Conservation (phyloP, 306 rosid species). For the Ziziphus jujuba region DNA sequence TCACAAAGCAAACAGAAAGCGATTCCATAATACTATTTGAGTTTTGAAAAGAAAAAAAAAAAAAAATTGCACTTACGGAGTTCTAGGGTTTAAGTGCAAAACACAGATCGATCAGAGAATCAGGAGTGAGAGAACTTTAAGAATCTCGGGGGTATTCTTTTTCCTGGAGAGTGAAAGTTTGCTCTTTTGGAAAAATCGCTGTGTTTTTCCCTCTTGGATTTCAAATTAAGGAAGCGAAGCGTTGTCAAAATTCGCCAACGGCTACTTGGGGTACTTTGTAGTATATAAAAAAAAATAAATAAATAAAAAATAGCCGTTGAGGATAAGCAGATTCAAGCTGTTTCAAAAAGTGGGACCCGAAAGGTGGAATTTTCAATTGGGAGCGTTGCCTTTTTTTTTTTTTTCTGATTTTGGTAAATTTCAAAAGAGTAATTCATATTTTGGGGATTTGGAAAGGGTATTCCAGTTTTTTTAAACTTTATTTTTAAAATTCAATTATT, state of each 20-base stretch:
- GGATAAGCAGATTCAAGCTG: background rate
- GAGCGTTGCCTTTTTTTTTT: conserved; percentile 9
- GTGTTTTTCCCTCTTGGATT: conserved; percentile 1
- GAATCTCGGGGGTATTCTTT: background rate
- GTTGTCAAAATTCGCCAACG: conserved; percentile 15
- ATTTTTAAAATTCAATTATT: no score
- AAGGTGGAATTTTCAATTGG: conserved; percentile 4
- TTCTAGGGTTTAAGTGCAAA: no score
- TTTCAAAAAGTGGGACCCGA: conserved; percentile 25
- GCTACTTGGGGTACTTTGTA: conserved; percentile 27
- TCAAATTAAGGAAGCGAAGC: conserved; percentile 18
- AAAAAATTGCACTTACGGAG: no score
- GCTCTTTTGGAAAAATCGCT: background rate
- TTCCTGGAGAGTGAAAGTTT: background rate
- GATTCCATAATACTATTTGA: no score
- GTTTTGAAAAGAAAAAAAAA: no score
- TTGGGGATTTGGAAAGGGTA: no score
- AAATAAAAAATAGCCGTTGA: conserved; percentile 33
- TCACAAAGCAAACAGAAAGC: no score
- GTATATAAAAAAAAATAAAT: no score
- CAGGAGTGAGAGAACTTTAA: no score
- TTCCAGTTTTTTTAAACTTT: no score
- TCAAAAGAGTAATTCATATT: background rate
- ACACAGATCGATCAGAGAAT: no score
- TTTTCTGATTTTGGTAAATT: no score